Evolutionary conservation across 139 green algal species (phyloP).

Genomic region (Chlamydomonas sp.): DNA sequence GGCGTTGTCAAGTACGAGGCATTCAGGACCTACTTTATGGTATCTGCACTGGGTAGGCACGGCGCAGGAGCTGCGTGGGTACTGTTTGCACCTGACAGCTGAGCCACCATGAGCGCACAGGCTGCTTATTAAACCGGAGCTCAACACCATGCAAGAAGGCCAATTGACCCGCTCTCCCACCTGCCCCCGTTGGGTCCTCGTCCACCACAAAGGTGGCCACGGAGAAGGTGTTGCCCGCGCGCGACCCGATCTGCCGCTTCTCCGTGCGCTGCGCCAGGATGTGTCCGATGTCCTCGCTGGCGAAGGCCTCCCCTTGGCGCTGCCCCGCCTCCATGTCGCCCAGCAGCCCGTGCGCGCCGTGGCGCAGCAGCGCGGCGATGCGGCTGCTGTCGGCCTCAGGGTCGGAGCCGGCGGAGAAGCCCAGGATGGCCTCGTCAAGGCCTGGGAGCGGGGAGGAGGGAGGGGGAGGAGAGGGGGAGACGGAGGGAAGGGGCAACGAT

Average conservation of each 20-base stretch:
- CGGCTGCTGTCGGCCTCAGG: conserved; percentile 71
- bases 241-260: conserved; percentile 84
- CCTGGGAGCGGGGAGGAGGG: conserved; percentile 48
- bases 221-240: conserved; percentile 86
- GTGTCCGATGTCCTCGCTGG: conserved; percentile 78
- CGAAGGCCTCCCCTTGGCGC: conserved; percentile 65
- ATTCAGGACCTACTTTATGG: neutral
- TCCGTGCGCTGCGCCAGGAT: conserved; percentile 89
- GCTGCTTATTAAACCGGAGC: neutral
- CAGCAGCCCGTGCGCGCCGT: conserved; percentile 85
- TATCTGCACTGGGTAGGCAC: no score
- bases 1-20: neutral
- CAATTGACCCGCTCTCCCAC: neutral
- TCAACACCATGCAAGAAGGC: neutral
- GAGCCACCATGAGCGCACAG: neutral
- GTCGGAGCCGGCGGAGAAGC: conserved; percentile 57
- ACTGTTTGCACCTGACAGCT: no score
- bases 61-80: no score
- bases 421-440: conserved; percentile 94
- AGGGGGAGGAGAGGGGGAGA: no score
- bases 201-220: conserved; percentile 75
- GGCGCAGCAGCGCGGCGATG: conserved; percentile 84
- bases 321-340: conserved; percentile 36
- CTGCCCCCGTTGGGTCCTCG: conserved; percentile 3
- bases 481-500: neutral